These are phyloP conservation scores for Uncinocarpus reesii DNA, from an alignment of 2,329 filamentous ascomycete species.

Conservation along the genomic window DNA sequence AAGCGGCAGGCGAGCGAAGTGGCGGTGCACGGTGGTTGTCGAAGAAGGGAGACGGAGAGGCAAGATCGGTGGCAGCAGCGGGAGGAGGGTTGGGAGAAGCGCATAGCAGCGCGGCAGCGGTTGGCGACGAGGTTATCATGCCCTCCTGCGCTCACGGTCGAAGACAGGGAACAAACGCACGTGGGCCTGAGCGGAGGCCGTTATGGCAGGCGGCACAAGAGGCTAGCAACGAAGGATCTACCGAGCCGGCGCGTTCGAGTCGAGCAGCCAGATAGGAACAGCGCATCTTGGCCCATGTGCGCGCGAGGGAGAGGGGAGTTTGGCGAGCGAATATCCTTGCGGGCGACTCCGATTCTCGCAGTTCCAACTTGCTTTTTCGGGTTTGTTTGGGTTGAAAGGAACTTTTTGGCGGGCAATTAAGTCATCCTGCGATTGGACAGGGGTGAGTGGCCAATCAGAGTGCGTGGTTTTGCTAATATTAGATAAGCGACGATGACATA, in stretches of 20 bases:
- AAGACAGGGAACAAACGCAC: conserved; percentile 14
- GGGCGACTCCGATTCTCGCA: no score
- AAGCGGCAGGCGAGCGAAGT: conserved; percentile 8
- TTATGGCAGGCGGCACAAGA: conserved; percentile 8
- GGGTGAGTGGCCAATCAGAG: no score
- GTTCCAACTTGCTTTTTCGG: no score
- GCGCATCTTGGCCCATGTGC: conserved; percentile 11
- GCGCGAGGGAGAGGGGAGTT: conserved; percentile 1
- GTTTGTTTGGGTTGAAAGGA: no score
- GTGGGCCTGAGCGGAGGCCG: conserved; percentile 14
- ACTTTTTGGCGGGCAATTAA: no score
- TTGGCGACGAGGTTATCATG: conserved; percentile 35
- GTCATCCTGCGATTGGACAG: no score
- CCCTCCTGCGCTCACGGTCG: not conserved
- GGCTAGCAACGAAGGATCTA: conserved; percentile 9
- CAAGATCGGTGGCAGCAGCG: conserved; percentile 21
- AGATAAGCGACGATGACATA: no score
- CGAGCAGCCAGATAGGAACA: conserved; percentile 14
- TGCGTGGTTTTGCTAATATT: no score
- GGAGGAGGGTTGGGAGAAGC: conserved; percentile 22
- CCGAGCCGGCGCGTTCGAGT: conserved; percentile 20
- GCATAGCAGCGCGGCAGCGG: conserved; percentile 30
- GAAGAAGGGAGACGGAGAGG: conserved; percentile 20
- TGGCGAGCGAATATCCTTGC: no score
- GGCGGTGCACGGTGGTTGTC: conserved; percentile 3